Percentiles rank a stretch among this genome's conserved stretches.
phyloP scores from a whole-genome alignment of 768 basidiomycete genomes.

The Strobilomyces dryophilus region DNA sequence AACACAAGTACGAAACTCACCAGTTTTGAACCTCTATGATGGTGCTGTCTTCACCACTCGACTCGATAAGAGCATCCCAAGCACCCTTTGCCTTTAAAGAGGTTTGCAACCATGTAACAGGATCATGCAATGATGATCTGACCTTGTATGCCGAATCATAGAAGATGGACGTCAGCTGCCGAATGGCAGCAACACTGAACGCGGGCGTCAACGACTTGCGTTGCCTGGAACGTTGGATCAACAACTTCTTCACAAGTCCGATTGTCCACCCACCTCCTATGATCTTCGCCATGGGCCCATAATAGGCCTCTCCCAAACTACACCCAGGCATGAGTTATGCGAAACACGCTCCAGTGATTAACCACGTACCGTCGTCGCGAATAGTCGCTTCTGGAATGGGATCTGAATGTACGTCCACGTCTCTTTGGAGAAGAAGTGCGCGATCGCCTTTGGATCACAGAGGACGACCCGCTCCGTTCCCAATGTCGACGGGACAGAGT shows the following conservation, averaged over 20 bases:
- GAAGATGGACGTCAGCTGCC: constrained; percentile 24
- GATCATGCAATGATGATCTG: neutral
- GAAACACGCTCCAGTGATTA: neutral
- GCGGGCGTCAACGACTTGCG: constrained; percentile 18
- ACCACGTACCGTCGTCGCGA: constrained; percentile 20
- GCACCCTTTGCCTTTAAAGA: constrained; percentile 24
- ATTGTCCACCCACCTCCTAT: constrained; percentile 33
- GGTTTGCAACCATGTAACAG: neutral
- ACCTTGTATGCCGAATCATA: constrained; percentile 27
- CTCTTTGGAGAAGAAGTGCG: constrained; percentile 14
- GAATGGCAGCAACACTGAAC: constrained; percentile 37
- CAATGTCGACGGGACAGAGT: constrained; percentile 12
- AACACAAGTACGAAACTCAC: neutral
- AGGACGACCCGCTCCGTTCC: constrained; percentile 13
- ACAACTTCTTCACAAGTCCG: neutral
- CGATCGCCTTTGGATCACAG: constrained; percentile 39
- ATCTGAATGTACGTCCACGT: constrained; percentile 39
- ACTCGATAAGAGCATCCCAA: constrained; percentile 23
- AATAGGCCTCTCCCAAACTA: constrained; percentile 29
- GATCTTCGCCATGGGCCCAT: constrained; percentile 37
- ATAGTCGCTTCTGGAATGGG: constrained; percentile 27
- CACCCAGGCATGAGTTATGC: neutral
- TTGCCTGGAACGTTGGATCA: constrained; percentile 21
- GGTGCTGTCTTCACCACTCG: constrained; percentile 2
- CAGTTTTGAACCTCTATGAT: constrained; percentile 37